Conservation (phyloP, 768 basidiomycete genomes). For the Panaeolus papilionaceus region DNA sequence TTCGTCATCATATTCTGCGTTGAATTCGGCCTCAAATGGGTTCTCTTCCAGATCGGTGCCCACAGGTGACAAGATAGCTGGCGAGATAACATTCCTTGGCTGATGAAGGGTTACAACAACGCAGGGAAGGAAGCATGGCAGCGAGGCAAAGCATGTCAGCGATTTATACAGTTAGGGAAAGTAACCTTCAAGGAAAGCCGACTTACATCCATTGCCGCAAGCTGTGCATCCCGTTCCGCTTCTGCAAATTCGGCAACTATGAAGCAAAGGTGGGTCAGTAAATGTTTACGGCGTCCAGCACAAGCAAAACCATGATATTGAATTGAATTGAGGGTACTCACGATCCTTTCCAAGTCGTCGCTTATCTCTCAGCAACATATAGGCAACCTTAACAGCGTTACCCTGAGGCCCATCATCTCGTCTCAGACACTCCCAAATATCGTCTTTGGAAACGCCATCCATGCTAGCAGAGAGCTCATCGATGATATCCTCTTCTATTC, state of each 20-base stretch:
- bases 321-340: slow-evolving; percentile 47
- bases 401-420: slow-evolving; percentile 85
- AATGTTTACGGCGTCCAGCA: background rate
- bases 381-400: slow-evolving; percentile 96
- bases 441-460: slow-evolving; percentile 77
- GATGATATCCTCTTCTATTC: slow-evolving; percentile 91
- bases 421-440: slow-evolving; percentile 86
- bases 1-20: slow-evolving; percentile 65
- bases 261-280: slow-evolving; percentile 10
- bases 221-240: slow-evolving; percentile 82
- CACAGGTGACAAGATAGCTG: slow-evolving; percentile 67
- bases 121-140: slow-evolving; percentile 4
- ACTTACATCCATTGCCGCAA: slow-evolving; percentile 83
- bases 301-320: slow-evolving; percentile 3
- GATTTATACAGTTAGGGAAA: background rate
- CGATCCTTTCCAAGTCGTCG: slow-evolving; percentile 82
- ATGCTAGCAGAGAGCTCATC: slow-evolving; percentile 79
- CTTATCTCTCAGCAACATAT: slow-evolving; percentile 92
- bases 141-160: background rate
- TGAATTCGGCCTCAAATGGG: slow-evolving; percentile 82
- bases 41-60: slow-evolving; percentile 72
- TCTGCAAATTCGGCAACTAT: slow-evolving; percentile 81
- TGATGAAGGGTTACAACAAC: slow-evolving; percentile 34
- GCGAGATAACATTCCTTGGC: slow-evolving; percentile 77
- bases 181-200: slow-evolving; percentile 15